Evolutionary conservation across 2,329 filamentous ascomycete species (phyloP), one percentile per base, ranked within the genome.

Genomic region (Rutstroemia sp.): DNA sequence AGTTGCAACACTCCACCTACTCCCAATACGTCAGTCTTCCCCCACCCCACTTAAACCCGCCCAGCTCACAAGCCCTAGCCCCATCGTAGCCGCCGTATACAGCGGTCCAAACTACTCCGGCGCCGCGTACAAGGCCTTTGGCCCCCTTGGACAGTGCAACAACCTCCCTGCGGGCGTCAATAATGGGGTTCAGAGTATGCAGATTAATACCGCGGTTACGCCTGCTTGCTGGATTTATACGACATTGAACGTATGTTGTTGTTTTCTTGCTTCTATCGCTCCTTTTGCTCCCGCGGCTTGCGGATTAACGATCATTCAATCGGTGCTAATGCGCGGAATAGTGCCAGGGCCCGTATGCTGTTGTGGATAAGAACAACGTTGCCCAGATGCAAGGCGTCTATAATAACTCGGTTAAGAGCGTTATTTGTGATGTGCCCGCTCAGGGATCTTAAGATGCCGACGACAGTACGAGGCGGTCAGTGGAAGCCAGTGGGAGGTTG

Each of bases 151-250:
- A 5, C 16, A 6, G 5, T 56, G 54, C 41, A 25, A 34, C 3
- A 30, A 52, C 5, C 30, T 56, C 25, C 54, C 54, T 4, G 25
- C 4, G 30, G 27, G 38, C 4, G 38, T 45, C 30, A 18, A 52
- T 21, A 18, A 23, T 9, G 49, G 52, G 8, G 42, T 45, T 5
- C n/a, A 38, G 34, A 51, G 45, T n/a, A 52, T 56, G 30, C 19
- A 46, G 5, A 52, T 56, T 19, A 47, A 47, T 4, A n/a, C 18
- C 10, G 41, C 7, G 3, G 30, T 23, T 6, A 47, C 49, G 10
- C 30, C 27, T 5, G 39, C 7, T 19, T 56, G 54, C 23, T 56
- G 48, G 54, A 7, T 56, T 16, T 56, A 56, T 27, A 56, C 54
- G 1, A n/a, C 27, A 6, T 6, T 9, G 6, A 7, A 49, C 6